Base-by-base conservation (phyloP, 2,329 filamentous ascomycete genomes). In the Nannizzia gypsea region DNA sequence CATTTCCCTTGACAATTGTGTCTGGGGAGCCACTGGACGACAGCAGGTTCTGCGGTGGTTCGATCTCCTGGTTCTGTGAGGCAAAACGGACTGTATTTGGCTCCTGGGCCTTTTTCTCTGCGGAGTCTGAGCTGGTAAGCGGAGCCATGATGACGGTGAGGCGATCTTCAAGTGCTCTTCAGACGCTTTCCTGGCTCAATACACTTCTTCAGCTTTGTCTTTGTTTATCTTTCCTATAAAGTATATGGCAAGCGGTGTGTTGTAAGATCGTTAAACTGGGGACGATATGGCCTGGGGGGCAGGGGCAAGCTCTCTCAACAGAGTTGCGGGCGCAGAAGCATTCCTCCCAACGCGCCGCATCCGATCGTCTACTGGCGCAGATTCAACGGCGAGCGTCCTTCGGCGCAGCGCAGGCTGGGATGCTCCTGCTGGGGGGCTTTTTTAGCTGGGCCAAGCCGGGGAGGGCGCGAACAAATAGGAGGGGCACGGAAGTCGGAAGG, bases 41-140 rank as follows among this genome's bases (percentile, higher is more conserved):
- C 70, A 59, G 70, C 62, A 62, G 69, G 69, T 62, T 72, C 68
- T 44, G 67, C 24, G 69, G 69, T 13, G 83, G 81, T 61, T 81
- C 77, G 66, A 90, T 89, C 72, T 90, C 85, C 69, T 90, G 79
- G 62, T 86, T 83, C 63, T 81, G 78, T 28, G 86, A 83, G 59
- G 86, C 84, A 72, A 90, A 91, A 61, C 87, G 86, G 59, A 90
- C 87, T 61, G 82, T 77, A 44, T 75, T 72, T 54, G 67, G 64
- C 11, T 44, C 55, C 40, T 56, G 40, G 17, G 54, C 22, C 38
- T 56, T 56, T 31, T 40, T 28, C 34, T 57, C 36, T 3, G 42
- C 44, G 3, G 26, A 55, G 5, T 28, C 34, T 13, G 56, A 42
- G 26, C 59, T 42, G 6, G 28, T 15, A 26, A 55, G 46, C 40